Base-by-base conservation (phyloP, 306 rosid species). In the Corylus americana region DNA sequence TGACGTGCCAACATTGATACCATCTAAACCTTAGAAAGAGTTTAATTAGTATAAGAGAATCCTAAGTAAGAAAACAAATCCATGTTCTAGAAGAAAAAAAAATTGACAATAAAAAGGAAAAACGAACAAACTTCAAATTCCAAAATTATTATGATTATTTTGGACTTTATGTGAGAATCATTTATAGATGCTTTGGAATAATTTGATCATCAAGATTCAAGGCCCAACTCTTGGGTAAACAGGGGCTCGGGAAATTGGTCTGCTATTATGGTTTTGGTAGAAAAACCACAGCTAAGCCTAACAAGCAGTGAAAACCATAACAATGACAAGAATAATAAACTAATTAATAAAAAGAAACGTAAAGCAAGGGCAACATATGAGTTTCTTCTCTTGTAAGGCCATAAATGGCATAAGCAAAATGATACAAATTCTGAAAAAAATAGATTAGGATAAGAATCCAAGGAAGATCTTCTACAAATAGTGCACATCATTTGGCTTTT, bases 381-480 rank as follows among this genome's bases (percentile, higher is more conserved):
- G 8, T 27, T 3, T 11, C 8, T 62, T 13, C 42, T 62, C 25
- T 61, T 18, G 8, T 29, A 27, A 11, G 16, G 1, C 16, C 5
- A 35, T 29, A 29, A 59, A 59, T 17, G 20, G 45, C 50, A 66
- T 22, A 22, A 25, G 3, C 8, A 37, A 37, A 39, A 39, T 39
- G 20, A 67, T n/a, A 39, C 20, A 39, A 67, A 31, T 18, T 7
- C 50, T 7, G 71, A 67, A 18, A 29, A 1, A 63, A 6, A 3
- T 7, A 59, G 66, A 20, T 18, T 16, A 35, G 71, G 48, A 66
- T 16, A 67, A 67, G 51, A 67, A 67, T 67, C 29, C 71, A 67
- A 39, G n/a, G 70, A 31, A 67, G 71, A 8, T 67, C 27, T 0
- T 14, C 7, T 3, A 49, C 53, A 49, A 1, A 17, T 4, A 17